Percentiles rank a stretch among this genome's conserved stretches.
Conservation (phyloP, 768 basidiomycete species). For the Rubroboletus satanas region DNA sequence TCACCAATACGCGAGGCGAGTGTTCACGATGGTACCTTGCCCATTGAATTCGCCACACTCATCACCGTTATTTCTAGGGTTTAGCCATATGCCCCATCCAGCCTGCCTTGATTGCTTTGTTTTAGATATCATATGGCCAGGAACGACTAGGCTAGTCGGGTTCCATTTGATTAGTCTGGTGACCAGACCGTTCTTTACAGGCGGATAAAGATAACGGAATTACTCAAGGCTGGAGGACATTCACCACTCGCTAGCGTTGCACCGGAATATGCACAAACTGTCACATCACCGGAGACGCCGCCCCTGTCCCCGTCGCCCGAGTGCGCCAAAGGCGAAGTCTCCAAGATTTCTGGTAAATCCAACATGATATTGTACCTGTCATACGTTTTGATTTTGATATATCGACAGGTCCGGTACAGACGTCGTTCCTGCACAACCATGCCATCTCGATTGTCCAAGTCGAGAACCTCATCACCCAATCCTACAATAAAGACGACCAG, state of each 20-base stretch:
- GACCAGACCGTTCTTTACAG: too few species aligned
- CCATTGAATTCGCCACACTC: too few species aligned
- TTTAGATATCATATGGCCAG: too few species aligned
- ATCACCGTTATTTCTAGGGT: too few species aligned
- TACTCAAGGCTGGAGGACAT: constrained; percentile 63
- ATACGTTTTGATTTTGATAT: neutral
- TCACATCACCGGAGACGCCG: constrained; percentile 43
- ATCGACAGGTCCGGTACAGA: constrained; percentile 60
- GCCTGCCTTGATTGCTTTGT: too few species aligned
- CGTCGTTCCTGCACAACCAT: constrained; percentile 78
- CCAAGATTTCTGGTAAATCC: constrained; percentile 23
- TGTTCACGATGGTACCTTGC: too few species aligned
- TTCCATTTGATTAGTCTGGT: too few species aligned
- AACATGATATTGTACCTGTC: too few species aligned
- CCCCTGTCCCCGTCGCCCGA: constrained; percentile 31
- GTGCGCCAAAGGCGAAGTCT: constrained; percentile 18
- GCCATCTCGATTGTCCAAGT: constrained; percentile 86
- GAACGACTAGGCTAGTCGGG: too few species aligned
- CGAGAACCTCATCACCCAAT: constrained; percentile 73
- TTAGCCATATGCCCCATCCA: too few species aligned
- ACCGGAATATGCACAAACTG: constrained; percentile 40
- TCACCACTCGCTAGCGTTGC: constrained; percentile 33
- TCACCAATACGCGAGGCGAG: too few species aligned
- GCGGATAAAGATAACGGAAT: constrained; percentile 81
- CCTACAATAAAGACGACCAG: constrained; percentile 91